Base-by-base conservation (phyloP, 805 yeast species). In the Limtongozyma cylindracea region DNA sequence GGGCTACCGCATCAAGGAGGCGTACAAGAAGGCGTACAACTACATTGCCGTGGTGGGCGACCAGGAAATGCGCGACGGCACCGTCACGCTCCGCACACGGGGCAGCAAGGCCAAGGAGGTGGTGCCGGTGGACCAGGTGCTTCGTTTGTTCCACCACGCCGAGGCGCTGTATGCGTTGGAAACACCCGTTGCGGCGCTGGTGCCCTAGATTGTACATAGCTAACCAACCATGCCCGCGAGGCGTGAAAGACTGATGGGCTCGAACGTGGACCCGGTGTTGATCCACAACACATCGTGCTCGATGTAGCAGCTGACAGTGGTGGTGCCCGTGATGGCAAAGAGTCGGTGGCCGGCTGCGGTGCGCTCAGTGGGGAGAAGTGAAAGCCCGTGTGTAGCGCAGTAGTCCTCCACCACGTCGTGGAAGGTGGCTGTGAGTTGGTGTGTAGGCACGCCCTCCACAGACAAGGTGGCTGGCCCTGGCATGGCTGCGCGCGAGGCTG, bases 31-130 rank as follows among this genome's bases (percentile, higher is more conserved):
- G 32, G 78, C 84, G 2, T 80, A 73, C 39, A 69, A 72, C 6
- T 88, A 62, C 35, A 59, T 84, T 20, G 48, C 78, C n/a, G 61
- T 82, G 44, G 57, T 88, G 19, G 98, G 98, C 13, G 93, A 80
- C 31, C 62, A 63, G 30, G 98, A 88, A 41, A 48, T 72, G 6
- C 61, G 55, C 21, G 42, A 44, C 17, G 61, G 61, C 0, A 58
- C 60, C 1, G 47, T 68, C 10, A 65, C 91, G 2, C 55, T 84
- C 7, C 57, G 93, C 36, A 39, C 62, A 5, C 47, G 72, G 17
- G 58, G 49, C 15, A 50, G 48, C 24, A 51, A 66, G 24, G 54
- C 37, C 26, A 41, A 63, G 5, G 41, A 39, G 12, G 46, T 48
- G 15, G 21, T 65, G 38, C 43, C 57, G 0, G 37, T 51, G 1